These are phyloP conservation scores for Zarea fungicola DNA, from an alignment of 2,329 filamentous ascomycete species.

Conservation along the genomic window DNA sequence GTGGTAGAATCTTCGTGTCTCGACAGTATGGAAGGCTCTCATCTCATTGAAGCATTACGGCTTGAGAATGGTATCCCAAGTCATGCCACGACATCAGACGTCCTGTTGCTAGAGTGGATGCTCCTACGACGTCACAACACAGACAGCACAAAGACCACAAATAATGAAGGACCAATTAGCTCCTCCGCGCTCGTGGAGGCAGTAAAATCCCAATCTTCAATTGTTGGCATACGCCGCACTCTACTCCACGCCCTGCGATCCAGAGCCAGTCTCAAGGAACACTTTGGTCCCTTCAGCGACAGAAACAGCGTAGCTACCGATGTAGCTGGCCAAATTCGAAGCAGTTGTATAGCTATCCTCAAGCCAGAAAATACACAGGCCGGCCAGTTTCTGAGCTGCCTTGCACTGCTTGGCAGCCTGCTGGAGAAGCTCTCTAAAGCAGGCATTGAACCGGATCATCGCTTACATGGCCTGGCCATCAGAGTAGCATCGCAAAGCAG, in stretches of 20 bases:
- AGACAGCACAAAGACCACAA: background rate
- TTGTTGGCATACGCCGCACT: conserved; percentile 26
- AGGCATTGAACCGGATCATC: background rate
- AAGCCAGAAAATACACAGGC: background rate
- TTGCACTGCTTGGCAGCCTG: conserved; percentile 6
- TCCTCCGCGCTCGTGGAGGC: conserved; percentile 13
- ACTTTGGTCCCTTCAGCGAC: background rate
- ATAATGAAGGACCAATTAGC: conserved; percentile 2
- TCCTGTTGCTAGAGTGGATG: conserved; percentile 32
- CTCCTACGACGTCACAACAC: conserved; percentile 21
- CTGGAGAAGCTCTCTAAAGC: background rate
- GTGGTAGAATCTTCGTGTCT: background rate
- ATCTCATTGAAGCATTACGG: conserved; percentile 19
- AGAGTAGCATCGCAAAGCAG: background rate
- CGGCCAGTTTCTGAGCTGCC: background rate
- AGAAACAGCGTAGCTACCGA: background rate
- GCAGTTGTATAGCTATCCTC: background rate
- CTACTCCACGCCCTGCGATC: conserved; percentile 23
- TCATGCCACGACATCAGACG: conserved; percentile 24
- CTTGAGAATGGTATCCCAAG: conserved; percentile 27
- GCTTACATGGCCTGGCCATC: conserved; percentile 4
- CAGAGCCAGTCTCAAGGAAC: background rate
- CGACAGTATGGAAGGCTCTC: background rate
- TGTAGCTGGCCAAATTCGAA: background rate
- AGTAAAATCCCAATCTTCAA: conserved; percentile 21